phyloP scores from a whole-genome alignment of 2,329 filamentous ascomycete species.

The Cladophialophora bantiana region DNA sequence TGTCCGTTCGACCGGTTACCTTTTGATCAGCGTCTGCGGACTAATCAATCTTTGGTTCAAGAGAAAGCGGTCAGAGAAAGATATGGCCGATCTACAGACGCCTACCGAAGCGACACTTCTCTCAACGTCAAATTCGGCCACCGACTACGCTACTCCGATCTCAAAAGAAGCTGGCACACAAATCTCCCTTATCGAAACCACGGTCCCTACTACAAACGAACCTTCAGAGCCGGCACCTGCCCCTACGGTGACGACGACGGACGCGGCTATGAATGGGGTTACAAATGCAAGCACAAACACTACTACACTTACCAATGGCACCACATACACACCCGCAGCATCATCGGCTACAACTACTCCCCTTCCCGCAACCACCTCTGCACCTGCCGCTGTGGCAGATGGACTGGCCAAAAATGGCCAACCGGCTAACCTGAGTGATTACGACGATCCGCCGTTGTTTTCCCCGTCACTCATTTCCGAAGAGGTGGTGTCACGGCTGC shows the following conservation, averaged over 20 bases:
- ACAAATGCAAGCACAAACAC: neutral
- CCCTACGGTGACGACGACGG: slow-evolving; percentile 5
- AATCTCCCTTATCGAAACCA: slow-evolving; percentile 1
- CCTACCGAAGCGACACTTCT: slow-evolving; percentile 32
- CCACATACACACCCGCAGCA: slow-evolving; percentile 7
- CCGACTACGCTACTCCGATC: slow-evolving; percentile 7
- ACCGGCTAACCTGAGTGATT: slow-evolving; percentile 7
- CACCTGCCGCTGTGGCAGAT: neutral
- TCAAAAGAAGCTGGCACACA: slow-evolving; percentile 27
- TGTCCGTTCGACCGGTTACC: neutral
- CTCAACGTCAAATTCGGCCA: slow-evolving; percentile 24
- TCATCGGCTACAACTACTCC: slow-evolving; percentile 6
- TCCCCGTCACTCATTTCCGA: slow-evolving; percentile 77
- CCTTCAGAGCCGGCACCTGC: slow-evolving; percentile 16
- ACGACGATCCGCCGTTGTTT: slow-evolving; percentile 72
- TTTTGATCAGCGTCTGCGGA: neutral
- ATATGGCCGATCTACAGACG: slow-evolving; percentile 36
- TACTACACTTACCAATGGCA: slow-evolving; percentile 18
- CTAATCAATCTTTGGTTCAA: neutral
- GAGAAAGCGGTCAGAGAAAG: neutral
- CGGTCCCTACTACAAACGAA: slow-evolving; percentile 14
- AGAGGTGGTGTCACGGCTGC: slow-evolving; percentile 73
- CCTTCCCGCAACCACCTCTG: slow-evolving; percentile 7
- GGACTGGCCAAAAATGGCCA: slow-evolving; percentile 9
- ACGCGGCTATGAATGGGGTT: slow-evolving; percentile 10